phyloP scores from a whole-genome alignment of 805 yeast genomes.

The Cyberlindnera mycetangii region DNA sequence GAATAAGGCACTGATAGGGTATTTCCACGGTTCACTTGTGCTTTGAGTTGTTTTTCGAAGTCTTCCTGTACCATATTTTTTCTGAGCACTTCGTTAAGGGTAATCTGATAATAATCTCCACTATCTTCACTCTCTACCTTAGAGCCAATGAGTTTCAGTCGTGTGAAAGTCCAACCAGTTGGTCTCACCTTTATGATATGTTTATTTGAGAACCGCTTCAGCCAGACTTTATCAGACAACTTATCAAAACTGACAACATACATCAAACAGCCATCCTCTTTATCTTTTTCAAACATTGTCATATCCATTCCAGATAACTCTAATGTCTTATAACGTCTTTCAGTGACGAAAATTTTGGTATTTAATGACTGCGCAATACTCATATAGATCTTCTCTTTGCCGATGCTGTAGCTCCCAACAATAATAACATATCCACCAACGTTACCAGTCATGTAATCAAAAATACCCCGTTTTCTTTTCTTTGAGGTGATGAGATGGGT shows the following conservation, averaged over 20 bases:
- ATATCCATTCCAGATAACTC: constrained; percentile 14
- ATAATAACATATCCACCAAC: constrained; percentile 47
- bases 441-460: constrained; percentile 33
- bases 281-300: constrained; percentile 11
- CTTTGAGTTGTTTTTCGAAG: constrained; percentile 9
- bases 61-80: constrained; percentile 2
- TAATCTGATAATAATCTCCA: neutral
- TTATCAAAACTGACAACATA: constrained; percentile 74
- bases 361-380: constrained; percentile 50
- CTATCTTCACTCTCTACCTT: neutral
- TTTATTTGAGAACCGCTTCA: constrained; percentile 25
- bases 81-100: neutral
- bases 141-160: constrained; percentile 11
- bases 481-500: constrained; percentile 24
- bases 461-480: constrained; percentile 28
- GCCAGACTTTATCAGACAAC: constrained; percentile 34
- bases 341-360: constrained; percentile 50
- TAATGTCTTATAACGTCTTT: constrained; percentile 31
- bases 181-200: constrained; percentile 72
- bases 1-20: constrained; percentile 72
- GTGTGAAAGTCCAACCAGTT: constrained; percentile 82
- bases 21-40: constrained; percentile 13
- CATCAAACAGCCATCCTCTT: constrained; percentile 37
- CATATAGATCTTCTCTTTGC: constrained; percentile 84
- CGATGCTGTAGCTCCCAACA: constrained; percentile 89